phyloP scores from a whole-genome alignment of 805 yeast genomes.

The Candida cerambycidarum region DNA sequence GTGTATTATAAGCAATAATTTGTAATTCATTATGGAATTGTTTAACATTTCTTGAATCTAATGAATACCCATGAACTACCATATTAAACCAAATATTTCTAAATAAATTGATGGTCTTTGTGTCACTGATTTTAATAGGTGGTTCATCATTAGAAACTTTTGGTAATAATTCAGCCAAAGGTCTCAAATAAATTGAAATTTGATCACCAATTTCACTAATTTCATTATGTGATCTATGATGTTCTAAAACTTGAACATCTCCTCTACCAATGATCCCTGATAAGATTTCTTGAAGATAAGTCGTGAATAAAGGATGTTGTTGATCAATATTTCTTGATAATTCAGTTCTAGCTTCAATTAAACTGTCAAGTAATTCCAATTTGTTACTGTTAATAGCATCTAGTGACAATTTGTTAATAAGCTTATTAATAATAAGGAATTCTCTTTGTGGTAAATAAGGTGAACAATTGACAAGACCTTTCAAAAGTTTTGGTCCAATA shows the following conservation, averaged over 20 bases:
- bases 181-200: constrained; percentile 62
- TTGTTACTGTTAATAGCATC: constrained; percentile 46
- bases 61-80: constrained; percentile 86
- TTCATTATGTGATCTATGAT: constrained; percentile 75
- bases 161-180: constrained; percentile 77
- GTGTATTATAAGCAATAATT: constrained; percentile 81
- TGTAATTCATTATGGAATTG: constrained; percentile 50
- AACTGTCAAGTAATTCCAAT: constrained; percentile 31
- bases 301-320: constrained; percentile 43
- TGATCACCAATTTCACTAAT: constrained; percentile 69
- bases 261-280: constrained; percentile 72
- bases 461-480: constrained; percentile 64
- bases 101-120: constrained; percentile 57
- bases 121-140: constrained; percentile 47
- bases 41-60: constrained; percentile 52
- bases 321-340: constrained; percentile 40
- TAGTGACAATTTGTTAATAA: constrained; percentile 51
- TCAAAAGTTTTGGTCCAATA: constrained; percentile 54
- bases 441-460: constrained; percentile 63
- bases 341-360: constrained; percentile 51
- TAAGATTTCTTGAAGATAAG: constrained; percentile 66
- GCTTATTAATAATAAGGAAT: constrained; percentile 58
- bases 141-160: constrained; percentile 38
- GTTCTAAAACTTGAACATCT: constrained; percentile 71
- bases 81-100: constrained; percentile 93